Percentiles rank a stretch among this genome's conserved stretches.
Conservation (phyloP, 768 basidiomycete species). For the Tricholomella constricta region DNA sequence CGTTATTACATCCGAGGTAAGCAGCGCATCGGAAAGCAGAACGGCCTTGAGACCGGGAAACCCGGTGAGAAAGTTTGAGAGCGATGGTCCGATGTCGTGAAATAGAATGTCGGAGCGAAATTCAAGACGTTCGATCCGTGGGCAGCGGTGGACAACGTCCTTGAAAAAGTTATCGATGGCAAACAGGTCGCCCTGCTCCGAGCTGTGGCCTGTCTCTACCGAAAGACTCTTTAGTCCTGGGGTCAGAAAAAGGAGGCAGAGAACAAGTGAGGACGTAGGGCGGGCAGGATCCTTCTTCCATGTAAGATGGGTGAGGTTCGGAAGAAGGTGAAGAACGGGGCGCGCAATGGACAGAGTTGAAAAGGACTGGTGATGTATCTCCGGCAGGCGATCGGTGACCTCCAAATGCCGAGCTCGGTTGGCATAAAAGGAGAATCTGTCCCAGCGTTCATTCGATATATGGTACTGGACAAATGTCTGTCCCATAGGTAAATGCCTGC, state of each 20-base stretch:
- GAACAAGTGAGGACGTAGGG: constrained; percentile 9
- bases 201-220: constrained; percentile 5
- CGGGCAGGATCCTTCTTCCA: constrained; percentile 13
- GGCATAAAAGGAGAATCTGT: constrained; percentile 21
- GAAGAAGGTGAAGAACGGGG: constrained; percentile 13
- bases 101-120: constrained; percentile 10
- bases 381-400: constrained; percentile 13
- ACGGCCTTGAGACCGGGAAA: not conserved
- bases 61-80: constrained; percentile 9
- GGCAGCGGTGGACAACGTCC: constrained; percentile 9
- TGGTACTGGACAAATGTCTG: constrained; percentile 16
- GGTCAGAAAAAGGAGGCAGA: constrained; percentile 14
- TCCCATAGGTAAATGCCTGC: not conserved
- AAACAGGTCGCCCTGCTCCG: constrained; percentile 10
- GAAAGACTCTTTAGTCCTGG: constrained; percentile 12
- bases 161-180: constrained; percentile 17
- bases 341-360: constrained; percentile 13
- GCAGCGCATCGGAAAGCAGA: constrained; percentile 7
- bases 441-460: constrained; percentile 20
- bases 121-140: constrained; percentile 11
- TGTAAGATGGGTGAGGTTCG: constrained; percentile 18
- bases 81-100: constrained; percentile 10
- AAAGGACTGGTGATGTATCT: constrained; percentile 9
- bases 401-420: constrained; percentile 22
- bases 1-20: constrained; percentile 14